Conservation (phyloP, 768 basidiomycete species). For the Rhodocollybia butyracea region DNA sequence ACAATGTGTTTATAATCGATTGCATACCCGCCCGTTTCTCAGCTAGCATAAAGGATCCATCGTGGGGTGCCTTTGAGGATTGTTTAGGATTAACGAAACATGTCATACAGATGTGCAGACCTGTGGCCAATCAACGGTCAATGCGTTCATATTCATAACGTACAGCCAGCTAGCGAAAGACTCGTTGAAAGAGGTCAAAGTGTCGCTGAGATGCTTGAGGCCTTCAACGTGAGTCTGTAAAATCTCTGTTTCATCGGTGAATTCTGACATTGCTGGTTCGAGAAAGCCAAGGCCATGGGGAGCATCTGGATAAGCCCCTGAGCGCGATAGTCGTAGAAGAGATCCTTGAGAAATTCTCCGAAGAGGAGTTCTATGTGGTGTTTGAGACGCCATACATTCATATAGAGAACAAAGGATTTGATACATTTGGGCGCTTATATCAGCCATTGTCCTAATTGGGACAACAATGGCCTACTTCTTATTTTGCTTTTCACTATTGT, state of each 20-base stretch:
- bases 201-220: slow-evolving; percentile 67
- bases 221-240: slow-evolving; percentile 74
- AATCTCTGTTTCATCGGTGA: slow-evolving; percentile 83
- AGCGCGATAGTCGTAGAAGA: slow-evolving; percentile 80
- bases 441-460: slow-evolving; percentile 2
- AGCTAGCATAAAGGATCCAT: slow-evolving; percentile 57
- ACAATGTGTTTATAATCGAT: background rate
- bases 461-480: background rate
- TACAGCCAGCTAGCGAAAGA: slow-evolving; percentile 90
- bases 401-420: background rate
- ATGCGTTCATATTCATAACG: slow-evolving; percentile 90
- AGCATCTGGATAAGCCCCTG: slow-evolving; percentile 67
- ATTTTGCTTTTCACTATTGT: background rate
- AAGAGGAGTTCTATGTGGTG: slow-evolving; percentile 77
- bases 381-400: slow-evolving; percentile 16
- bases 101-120: slow-evolving; percentile 32
- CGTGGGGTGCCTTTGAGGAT: slow-evolving; percentile 49
- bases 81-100: background rate
- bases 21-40: slow-evolving; percentile 56
- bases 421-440: background rate
- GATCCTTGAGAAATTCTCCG: slow-evolving; percentile 91
- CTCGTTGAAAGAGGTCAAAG: slow-evolving; percentile 87
- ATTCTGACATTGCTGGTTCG: slow-evolving; percentile 78
- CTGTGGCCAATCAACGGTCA: slow-evolving; percentile 93
- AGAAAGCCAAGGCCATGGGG: slow-evolving; percentile 85